Conservation (phyloP, 179 eudicot genomes). For the Beta lomatogona region DNA sequence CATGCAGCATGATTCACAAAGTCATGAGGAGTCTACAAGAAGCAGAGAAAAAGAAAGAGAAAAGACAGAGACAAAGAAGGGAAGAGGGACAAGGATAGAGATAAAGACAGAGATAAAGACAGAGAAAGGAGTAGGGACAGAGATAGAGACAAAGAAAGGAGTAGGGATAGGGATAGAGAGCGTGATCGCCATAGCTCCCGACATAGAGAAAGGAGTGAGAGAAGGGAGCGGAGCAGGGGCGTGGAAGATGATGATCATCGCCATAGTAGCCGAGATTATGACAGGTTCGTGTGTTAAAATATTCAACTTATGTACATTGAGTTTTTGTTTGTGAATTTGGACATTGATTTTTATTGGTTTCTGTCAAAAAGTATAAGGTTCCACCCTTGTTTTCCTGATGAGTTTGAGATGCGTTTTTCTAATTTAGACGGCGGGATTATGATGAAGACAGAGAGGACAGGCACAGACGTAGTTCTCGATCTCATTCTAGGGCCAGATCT, state of each 20-base stretch:
- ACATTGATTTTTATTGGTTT: neutral
- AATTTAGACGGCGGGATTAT: conserved; percentile 64
- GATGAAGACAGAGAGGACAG: conserved; percentile 75
- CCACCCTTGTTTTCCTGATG: neutral
- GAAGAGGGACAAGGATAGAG: conserved; percentile 31
- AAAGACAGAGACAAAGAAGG: conserved; percentile 7
- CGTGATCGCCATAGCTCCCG: conserved; percentile 60
- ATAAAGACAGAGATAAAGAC: conserved; percentile 33
- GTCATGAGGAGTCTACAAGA: conserved; percentile 38
- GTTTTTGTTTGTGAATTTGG: neutral
- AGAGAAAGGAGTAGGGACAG: conserved; percentile 42
- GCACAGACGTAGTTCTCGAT: conserved; percentile 63
- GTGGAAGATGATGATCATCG: conserved; percentile 62
- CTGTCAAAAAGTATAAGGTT: neutral
- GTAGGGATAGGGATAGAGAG: conserved; percentile 40
- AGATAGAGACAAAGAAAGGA: conserved; percentile 39
- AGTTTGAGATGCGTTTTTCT: neutral
- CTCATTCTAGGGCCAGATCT: conserved; percentile 73
- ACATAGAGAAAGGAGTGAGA: conserved; percentile 49
- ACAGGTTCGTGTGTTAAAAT: conserved; percentile 40
- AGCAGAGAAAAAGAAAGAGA: conserved; percentile 29
- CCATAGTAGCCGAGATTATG: conserved; percentile 58
- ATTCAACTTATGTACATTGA: neutral
- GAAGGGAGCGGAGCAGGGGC: conserved; percentile 57
- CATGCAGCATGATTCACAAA: conserved; percentile 40